phyloP scores from a whole-genome alignment of 306 rosid species.

The Chamaecrista fasciculata region DNA sequence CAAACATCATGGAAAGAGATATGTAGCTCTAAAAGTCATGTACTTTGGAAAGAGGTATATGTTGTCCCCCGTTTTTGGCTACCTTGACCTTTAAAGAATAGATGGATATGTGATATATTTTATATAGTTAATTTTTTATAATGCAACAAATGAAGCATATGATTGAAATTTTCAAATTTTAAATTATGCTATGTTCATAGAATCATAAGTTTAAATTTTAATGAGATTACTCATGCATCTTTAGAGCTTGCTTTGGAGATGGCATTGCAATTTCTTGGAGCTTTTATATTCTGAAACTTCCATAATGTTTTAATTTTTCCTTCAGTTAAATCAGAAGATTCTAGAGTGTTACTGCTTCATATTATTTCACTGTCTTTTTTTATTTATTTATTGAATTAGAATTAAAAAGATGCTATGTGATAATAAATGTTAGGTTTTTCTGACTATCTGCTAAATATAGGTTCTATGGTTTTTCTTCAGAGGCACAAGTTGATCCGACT shows the following conservation, averaged over 20 bases:
- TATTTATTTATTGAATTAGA: conserved; percentile 7
- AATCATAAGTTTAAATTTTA: no score
- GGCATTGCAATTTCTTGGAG: conserved; percentile 6
- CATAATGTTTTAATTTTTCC: background rate
- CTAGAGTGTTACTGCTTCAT: background rate
- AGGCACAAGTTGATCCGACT: conserved; percentile 89
- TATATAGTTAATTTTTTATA: background rate
- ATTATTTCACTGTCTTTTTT: conserved; percentile 3
- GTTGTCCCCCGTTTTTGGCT: conserved; percentile 20
- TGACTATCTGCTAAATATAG: conserved; percentile 42
- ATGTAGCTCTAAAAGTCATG: conserved; percentile 81
- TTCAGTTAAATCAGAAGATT: conserved; percentile 18
- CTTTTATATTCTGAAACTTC: conserved; percentile 19
- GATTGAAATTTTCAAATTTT: background rate
- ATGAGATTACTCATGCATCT: no score
- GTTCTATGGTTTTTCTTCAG: conserved; percentile 93
- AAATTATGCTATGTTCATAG: conserved; percentile 8
- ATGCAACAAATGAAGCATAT: background rate
- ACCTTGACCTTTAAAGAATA: conserved; percentile 1
- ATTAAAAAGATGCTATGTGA: background rate
- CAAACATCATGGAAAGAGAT: conserved; percentile 66
- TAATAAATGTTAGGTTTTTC: conserved; percentile 5
- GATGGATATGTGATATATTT: background rate
- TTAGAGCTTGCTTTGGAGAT: no score
- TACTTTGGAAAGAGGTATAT: conserved; percentile 83